These are phyloP conservation scores for Acacia confusa DNA, from an alignment of 306 rosid genomes.

Conservation along the genomic window DNA sequence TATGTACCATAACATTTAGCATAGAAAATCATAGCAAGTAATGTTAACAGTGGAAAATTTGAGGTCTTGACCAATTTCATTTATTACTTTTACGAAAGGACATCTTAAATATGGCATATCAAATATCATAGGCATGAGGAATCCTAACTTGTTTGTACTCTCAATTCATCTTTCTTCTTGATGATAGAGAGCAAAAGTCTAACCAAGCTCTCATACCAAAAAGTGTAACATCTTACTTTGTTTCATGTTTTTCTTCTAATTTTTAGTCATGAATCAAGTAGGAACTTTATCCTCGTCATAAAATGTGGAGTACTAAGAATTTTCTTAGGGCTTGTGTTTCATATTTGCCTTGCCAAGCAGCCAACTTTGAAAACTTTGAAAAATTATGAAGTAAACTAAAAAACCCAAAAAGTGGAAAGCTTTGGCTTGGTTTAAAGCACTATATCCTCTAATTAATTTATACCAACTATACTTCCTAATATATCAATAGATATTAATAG, in stretches of 20 bases:
- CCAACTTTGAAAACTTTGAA: not conserved
- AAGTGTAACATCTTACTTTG: not conserved
- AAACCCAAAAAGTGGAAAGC: not conserved
- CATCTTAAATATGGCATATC: not conserved
- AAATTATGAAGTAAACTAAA: not conserved
- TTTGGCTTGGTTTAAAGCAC: not conserved
- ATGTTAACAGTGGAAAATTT: not conserved
- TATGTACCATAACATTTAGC: conserved; percentile 8
- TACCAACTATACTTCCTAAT: not conserved
- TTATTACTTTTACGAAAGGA: not conserved
- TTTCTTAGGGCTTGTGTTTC: not conserved
- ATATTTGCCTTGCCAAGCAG: not conserved
- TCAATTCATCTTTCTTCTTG: not conserved
- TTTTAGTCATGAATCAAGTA: not conserved
- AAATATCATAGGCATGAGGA: not conserved
- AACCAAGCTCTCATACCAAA: not conserved
- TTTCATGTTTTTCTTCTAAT: not conserved
- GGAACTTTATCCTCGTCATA: not conserved
- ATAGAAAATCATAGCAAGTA: conserved; percentile 3
- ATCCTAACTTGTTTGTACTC: not conserved
- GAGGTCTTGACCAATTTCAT: not conserved
- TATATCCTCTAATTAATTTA: not conserved
- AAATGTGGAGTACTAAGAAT: not conserved
- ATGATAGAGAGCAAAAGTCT: not conserved
- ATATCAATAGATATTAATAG: not conserved